phyloP scores from a whole-genome alignment of 2,329 filamentous ascomycete species.

The Cladosporium sp. region DNA sequence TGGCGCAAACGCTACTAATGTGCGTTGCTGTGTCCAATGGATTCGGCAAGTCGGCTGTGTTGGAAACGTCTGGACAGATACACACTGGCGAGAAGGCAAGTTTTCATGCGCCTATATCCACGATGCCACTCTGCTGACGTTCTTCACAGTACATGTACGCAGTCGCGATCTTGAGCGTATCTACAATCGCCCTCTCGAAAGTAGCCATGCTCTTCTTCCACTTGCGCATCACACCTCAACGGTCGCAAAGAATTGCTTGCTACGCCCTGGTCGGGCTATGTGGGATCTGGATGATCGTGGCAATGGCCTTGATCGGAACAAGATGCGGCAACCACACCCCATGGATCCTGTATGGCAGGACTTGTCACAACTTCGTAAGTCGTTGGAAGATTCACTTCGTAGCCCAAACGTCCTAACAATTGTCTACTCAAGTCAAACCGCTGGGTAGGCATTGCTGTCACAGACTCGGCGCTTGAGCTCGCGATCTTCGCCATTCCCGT shows the following conservation, averaged over 20 bases:
- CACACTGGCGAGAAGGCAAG: conserved; percentile 24
- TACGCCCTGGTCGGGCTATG: conserved; percentile 21
- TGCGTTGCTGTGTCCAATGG: conserved; percentile 26
- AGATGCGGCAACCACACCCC: conserved; percentile 1
- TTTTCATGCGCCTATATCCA: neutral
- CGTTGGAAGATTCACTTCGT: too few species aligned
- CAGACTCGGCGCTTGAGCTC: conserved; percentile 27
- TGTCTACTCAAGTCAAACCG: conserved; percentile 14
- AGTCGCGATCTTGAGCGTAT: conserved; percentile 26
- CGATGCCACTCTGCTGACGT: conserved; percentile 4
- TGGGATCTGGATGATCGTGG: conserved; percentile 25
- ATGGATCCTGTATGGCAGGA: neutral
- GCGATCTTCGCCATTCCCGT: conserved; percentile 27
- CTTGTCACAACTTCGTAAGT: conserved; percentile 24
- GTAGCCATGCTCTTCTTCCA: conserved; percentile 28
- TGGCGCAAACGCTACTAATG: conserved; percentile 26
- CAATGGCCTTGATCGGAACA: conserved; percentile 5
- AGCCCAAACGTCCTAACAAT: neutral
- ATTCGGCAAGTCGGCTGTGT: conserved; percentile 26
- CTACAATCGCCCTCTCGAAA: conserved; percentile 26
- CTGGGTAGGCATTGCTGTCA: conserved; percentile 27
- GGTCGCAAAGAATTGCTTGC: conserved; percentile 22
- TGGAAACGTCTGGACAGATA: conserved; percentile 22
- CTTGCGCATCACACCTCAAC: conserved; percentile 26
- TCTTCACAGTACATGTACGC: conserved; percentile 23